phyloP scores from a whole-genome alignment of 2,329 filamentous ascomycete genomes.

The Fusarium ambrosium region DNA sequence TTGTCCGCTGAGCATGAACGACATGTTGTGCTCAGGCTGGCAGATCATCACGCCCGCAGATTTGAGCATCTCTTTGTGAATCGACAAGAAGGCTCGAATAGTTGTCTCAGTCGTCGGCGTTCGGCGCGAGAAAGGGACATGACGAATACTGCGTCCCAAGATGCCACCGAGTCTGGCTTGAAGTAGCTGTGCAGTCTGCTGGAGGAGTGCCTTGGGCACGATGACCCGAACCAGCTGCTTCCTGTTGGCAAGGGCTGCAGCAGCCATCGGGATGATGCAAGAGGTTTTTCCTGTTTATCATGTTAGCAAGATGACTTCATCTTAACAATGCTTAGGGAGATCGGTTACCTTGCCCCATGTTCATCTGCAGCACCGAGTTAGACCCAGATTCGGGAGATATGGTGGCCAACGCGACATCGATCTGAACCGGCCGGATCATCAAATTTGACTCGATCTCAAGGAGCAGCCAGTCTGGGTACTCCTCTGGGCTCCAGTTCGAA shows the following conservation, averaged over 20 bases:
- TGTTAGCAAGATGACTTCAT: neutral
- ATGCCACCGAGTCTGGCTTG: conserved; percentile 68
- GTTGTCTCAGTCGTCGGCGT: conserved; percentile 52
- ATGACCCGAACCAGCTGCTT: conserved; percentile 66
- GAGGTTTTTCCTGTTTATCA: conserved; percentile 65
- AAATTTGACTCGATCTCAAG: conserved; percentile 76
- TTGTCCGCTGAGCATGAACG: conserved; percentile 72
- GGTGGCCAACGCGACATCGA: conserved; percentile 72
- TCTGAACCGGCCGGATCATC: conserved; percentile 71
- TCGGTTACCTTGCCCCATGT: conserved; percentile 71
- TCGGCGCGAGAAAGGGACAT: conserved; percentile 70
- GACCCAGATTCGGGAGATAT: conserved; percentile 63
- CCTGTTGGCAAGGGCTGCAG: conserved; percentile 60
- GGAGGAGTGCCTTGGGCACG: conserved; percentile 69
- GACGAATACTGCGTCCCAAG: conserved; percentile 64
- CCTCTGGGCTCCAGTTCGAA: conserved; percentile 66
- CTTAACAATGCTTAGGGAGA: neutral
- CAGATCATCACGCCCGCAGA: conserved; percentile 68
- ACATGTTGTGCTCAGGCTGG: conserved; percentile 74
- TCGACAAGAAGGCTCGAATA: conserved; percentile 47
- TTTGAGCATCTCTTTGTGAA: conserved; percentile 56
- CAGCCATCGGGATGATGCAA: conserved; percentile 67
- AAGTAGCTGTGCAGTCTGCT: conserved; percentile 70
- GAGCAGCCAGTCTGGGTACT: conserved; percentile 73
- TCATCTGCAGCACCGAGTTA: conserved; percentile 75